Evolutionary conservation across 768 basidiomycete genomes (phyloP), one percentile per base, ranked within the genome.

Genomic region (Inosperma sp.): DNA sequence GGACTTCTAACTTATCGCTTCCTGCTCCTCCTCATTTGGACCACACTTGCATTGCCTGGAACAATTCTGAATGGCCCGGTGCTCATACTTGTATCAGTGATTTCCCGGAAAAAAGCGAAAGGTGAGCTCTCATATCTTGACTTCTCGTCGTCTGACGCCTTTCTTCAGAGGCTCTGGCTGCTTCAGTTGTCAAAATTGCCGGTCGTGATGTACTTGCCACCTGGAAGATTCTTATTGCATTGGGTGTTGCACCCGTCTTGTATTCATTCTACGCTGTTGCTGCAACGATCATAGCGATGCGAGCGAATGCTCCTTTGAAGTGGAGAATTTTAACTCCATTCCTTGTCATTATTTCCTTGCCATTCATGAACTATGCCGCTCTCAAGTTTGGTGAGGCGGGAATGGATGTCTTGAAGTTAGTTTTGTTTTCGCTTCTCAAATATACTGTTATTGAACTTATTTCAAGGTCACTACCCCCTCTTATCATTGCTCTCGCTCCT

Each of bases 321-420:
- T 86, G 83, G 76, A 78, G 75, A 54, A 68, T 91, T 19, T 81
- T 77, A 69, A 86, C 91, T 2, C 95, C 95, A 0, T 76, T 93
- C 59, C 62, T 88, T 7, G 83, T 93, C 49, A 72, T 88, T 51
- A 71, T 79, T 16, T 73, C 82, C 2, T 68, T 97, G 25, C 95
- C 95, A 12, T 81, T 90, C 65, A 86, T 95, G 74, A 93, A 89
- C 49, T 90, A 87, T 61, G 90, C 92, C 5, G 91, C 95, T 5
- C 78, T 98, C 46, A 95, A 96, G 67, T 98, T 98, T 61, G 95
- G 95, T 35, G 95, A 98, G 66, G 95, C 94, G 27, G 95, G 94
- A 19, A 86, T 96, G 82, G 95, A 98, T 61, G 93, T 98, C 22
- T 75, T 93, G 48, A 97, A 97, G 93, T 94, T 59, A 58, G 87